phyloP scores from a whole-genome alignment of 345 rosid genomes.

The Eucalyptus erythrocorys region DNA sequence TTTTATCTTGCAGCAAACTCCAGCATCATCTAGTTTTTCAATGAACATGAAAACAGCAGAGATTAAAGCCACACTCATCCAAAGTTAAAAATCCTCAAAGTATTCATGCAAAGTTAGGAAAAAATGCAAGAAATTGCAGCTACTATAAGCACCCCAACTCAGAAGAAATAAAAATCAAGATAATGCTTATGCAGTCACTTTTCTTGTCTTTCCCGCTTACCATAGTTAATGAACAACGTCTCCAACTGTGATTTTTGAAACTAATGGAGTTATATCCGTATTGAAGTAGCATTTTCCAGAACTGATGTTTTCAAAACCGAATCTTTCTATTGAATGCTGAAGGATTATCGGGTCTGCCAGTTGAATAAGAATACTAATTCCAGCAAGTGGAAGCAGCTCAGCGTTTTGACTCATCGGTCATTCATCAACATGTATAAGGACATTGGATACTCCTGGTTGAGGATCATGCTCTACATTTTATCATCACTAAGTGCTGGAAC shows the following conservation, averaged over 20 bases:
- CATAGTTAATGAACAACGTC: neutral
- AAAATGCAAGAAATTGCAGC: neutral
- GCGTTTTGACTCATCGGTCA: neutral
- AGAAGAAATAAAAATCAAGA: neutral
- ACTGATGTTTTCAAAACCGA: neutral
- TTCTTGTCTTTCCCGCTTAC: neutral
- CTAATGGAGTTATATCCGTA: neutral
- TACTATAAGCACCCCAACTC: neutral
- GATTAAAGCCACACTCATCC: too few species aligned
- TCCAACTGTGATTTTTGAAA: neutral
- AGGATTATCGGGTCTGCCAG: neutral
- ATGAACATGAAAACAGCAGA: too few species aligned
- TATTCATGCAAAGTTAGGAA: too few species aligned
- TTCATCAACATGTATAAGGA: neutral
- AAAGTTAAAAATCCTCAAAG: too few species aligned
- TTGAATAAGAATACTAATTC: neutral
- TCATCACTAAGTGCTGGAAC: neutral
- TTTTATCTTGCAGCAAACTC: too few species aligned
- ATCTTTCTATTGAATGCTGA: neutral
- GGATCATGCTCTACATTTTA: neutral
- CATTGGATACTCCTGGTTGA: neutral
- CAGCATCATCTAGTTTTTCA: too few species aligned
- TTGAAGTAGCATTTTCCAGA: neutral
- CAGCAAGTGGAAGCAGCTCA: neutral
- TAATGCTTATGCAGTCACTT: neutral